Evolutionary conservation across 1,284 basidiomycete genomes (phyloP), one percentile per base, ranked within the genome.

Genomic region (Paramarasmius palmivorus): DNA sequence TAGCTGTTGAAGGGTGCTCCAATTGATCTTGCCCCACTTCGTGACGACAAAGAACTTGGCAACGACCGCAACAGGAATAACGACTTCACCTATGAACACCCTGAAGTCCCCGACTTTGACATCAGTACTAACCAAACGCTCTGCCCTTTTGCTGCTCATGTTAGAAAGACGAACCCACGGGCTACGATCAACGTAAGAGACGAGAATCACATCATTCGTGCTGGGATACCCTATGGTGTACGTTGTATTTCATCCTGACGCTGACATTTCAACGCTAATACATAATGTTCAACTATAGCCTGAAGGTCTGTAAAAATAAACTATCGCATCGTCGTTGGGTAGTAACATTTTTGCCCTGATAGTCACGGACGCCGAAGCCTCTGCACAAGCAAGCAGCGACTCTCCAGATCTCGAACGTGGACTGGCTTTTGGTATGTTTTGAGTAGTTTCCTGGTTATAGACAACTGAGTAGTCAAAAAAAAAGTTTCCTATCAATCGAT

Each of bases 171-270:
- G 22, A 58, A 59, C 25, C 69, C 69, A n/a, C 59, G 68, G 56
- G 20, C 41, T 20, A 23, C 7, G 55, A 19, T 61, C 29, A 32
- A 32, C 50, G 51, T 51, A 22, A 41, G 44, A 17, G 41, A 49
- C 6, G 35, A 12, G 7, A 59, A 65, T 50, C 55, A 61, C 45
- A 65, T 68, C 50, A 70, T 73, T 22, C 71, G 74, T 5, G 64
- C 68, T 19, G 68, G 73, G 22, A 70, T 72, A 49, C 68, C 72
- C 14, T 76, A 71, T 49, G 73, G 73, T n/a, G n/a, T n/a, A n/a
- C n/a, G n/a, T n/a, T n/a, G n/a, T n/a, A n/a, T n/a, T n/a, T n/a
- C n/a, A n/a, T 20, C 69, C 70, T 6, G 72, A 73, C 48, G 22
- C 6, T 9, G 17, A 26, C 52, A n/a, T 42, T 4, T 23, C 15